Percentiles rank a stretch among this genome's conserved stretches.
phyloP scores from a whole-genome alignment of 345 rosid genomes.

The Brassica nigra region DNA sequence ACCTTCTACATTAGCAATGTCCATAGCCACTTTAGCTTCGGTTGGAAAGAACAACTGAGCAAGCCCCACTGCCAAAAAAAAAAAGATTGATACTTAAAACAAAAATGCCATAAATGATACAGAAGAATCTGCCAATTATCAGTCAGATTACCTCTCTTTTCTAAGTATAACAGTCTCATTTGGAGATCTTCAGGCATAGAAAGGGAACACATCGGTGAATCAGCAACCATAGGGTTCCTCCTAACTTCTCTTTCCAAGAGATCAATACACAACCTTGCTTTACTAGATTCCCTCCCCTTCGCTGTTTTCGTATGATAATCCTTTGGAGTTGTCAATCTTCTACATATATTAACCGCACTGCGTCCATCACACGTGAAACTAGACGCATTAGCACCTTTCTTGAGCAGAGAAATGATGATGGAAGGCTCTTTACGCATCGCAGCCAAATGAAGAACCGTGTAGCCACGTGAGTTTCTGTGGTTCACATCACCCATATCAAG shows the following conservation, averaged over 20 bases:
- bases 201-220: conserved; percentile 50
- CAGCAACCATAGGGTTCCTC: conserved; percentile 67
- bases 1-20: conserved; percentile 77
- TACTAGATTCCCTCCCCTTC: conserved; percentile 80
- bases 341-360: conserved; percentile 78
- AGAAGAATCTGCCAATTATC: background rate
- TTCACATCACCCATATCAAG: conserved; percentile 74
- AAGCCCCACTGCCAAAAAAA: conserved; percentile 65
- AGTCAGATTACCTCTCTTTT: conserved; percentile 75
- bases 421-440: conserved; percentile 88
- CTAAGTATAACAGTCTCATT: conserved; percentile 85
- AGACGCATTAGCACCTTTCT: conserved; percentile 76
- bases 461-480: conserved; percentile 68
- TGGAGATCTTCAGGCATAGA: conserved; percentile 72
- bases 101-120: conserved; percentile 28
- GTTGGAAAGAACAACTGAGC: conserved; percentile 86
- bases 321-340: conserved; percentile 82
- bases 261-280: conserved; percentile 76
- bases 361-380: conserved; percentile 74
- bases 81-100: too few relatives aligned
- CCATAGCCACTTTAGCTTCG: conserved; percentile 96
- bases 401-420: conserved; percentile 65
- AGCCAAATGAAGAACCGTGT: conserved; percentile 90
- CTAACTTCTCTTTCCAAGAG: conserved; percentile 86
- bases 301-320: conserved; percentile 71